Percentiles rank a stretch among this genome's conserved stretches.
Evolutionary conservation across 2,329 filamentous ascomycete genomes (phyloP).

Genomic region (Kalmusia sp.): DNA sequence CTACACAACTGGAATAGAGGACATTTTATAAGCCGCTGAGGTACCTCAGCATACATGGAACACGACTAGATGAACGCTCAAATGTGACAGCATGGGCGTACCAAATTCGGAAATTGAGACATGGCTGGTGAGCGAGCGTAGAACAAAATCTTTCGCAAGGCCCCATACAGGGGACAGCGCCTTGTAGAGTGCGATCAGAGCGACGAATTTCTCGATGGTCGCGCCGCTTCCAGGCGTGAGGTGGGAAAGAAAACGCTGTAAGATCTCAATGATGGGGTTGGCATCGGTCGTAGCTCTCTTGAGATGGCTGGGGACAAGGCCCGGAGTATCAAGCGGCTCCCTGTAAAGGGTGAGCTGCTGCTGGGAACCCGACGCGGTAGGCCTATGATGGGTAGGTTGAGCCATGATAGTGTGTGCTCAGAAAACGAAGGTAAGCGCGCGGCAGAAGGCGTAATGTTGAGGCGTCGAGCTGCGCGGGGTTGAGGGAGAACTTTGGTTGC

Average conservation of each 20-base stretch:
- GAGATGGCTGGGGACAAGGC: slow-evolving; percentile 30
- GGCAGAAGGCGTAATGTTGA: too few species aligned
- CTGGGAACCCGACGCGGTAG: neutral
- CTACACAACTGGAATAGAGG: too few species aligned
- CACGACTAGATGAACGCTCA: too few species aligned
- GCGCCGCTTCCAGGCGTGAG: slow-evolving; percentile 20
- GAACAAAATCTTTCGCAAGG: slow-evolving; percentile 23
- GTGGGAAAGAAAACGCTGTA: slow-evolving; percentile 33
- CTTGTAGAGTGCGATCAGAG: slow-evolving; percentile 32
- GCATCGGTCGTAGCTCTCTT: slow-evolving; percentile 23
- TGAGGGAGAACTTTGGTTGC: too few species aligned
- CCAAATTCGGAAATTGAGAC: slow-evolving; percentile 29
- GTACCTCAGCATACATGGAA: slow-evolving; percentile 8
- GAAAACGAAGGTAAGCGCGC: too few species aligned
- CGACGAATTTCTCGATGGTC: slow-evolving; percentile 28
- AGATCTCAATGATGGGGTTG: slow-evolving; percentile 36
- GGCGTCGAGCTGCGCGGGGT: too few species aligned
- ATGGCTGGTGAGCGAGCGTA: slow-evolving; percentile 28
- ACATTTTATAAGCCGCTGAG: too few species aligned
- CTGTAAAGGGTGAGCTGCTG: neutral
- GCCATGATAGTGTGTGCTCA: neutral
- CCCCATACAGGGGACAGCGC: slow-evolving; percentile 24
- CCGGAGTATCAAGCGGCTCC: slow-evolving; percentile 33
- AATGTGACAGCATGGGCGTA: too few species aligned
- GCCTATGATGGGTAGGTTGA: too few species aligned